A percentile compares a stretch with the other conserved stretches of the same genome.
phyloP scores from a whole-genome alignment of 257 asterid genomes.

The Solanum commersonii region DNA sequence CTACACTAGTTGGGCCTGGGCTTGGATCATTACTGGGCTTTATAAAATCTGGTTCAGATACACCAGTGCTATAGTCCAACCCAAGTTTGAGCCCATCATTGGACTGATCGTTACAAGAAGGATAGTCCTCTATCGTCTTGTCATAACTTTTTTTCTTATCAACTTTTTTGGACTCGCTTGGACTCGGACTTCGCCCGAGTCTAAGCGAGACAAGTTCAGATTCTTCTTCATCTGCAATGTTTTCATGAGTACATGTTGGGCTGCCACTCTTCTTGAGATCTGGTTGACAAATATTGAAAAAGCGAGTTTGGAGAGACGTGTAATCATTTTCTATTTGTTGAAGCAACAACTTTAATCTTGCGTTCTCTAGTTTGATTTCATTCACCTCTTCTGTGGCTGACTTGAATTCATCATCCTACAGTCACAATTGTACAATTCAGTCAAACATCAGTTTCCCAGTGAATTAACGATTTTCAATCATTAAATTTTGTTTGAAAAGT shows the following conservation, averaged over 20 bases:
- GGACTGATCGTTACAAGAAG: neutral
- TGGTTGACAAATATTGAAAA: constrained; percentile 15
- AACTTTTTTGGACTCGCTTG: constrained; percentile 16
- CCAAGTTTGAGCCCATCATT: constrained; percentile 27
- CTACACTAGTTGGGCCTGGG: constrained; percentile 27
- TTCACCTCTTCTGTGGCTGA: constrained; percentile 34
- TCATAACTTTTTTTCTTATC: neutral
- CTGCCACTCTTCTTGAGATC: constrained; percentile 1
- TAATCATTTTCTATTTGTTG: constrained; percentile 52
- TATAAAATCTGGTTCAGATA: neutral
- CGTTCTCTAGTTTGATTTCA: constrained; percentile 59
- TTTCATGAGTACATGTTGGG: neutral
- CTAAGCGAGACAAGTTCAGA: constrained; percentile 64
- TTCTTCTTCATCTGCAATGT: constrained; percentile 20
- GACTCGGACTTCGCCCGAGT: constrained; percentile 40
- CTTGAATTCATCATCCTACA: constrained; percentile 50
- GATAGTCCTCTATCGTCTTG: neutral
- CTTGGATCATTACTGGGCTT: constrained; percentile 1
- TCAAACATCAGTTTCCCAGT: neutral
- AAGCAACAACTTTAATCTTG: constrained; percentile 40
- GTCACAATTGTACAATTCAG: neutral
- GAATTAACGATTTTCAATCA: neutral
- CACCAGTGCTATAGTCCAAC: neutral
- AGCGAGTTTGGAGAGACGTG: constrained; percentile 40
- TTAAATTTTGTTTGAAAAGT: neutral